Percentiles rank a stretch among this genome's conserved stretches.
Conservation (phyloP, 345 rosid species). For the Lumnitzera littorea region DNA sequence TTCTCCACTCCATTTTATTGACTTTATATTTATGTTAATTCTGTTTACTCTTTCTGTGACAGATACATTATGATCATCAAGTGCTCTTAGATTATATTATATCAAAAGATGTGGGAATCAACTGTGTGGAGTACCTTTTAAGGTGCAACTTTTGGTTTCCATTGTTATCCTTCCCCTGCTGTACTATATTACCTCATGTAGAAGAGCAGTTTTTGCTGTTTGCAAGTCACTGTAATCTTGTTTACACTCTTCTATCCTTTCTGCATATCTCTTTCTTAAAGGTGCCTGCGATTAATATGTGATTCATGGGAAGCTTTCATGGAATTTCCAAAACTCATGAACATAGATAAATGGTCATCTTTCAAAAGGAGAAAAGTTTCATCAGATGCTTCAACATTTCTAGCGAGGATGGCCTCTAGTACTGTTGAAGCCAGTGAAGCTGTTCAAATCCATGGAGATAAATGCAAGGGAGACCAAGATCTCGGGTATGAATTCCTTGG, state of each 20-base stretch:
- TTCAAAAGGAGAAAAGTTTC: constrained; percentile 46
- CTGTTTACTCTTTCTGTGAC: constrained; percentile 10
- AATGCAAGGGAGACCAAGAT: constrained; percentile 11
- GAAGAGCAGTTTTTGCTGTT: not conserved
- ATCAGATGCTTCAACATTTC: constrained; percentile 17
- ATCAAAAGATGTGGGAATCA: constrained; percentile 65
- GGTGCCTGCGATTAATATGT: constrained; percentile 52
- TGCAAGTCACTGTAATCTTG: not conserved
- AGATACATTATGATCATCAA: constrained; percentile 88
- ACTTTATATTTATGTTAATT: not conserved
- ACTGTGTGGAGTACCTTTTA: constrained; percentile 74
- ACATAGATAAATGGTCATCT: constrained; percentile 19
- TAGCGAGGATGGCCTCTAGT: constrained; percentile 8
- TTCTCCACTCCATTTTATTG: not conserved
- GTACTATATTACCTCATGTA: not conserved
- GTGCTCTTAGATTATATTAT: constrained; percentile 92
- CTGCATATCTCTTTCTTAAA: constrained; percentile 12
- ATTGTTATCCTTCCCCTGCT: not conserved
- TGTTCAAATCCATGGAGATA: constrained; percentile 11
- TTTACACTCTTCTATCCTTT: not conserved
- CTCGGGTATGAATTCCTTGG: constrained; percentile 1
- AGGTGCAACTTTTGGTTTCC: constrained; percentile 36
- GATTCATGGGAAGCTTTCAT: constrained; percentile 52
- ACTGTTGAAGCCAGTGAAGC: not conserved
- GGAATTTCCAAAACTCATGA: constrained; percentile 27